phyloP scores from a whole-genome alignment of 305 asterid species.

The Fraxinus velutina region DNA sequence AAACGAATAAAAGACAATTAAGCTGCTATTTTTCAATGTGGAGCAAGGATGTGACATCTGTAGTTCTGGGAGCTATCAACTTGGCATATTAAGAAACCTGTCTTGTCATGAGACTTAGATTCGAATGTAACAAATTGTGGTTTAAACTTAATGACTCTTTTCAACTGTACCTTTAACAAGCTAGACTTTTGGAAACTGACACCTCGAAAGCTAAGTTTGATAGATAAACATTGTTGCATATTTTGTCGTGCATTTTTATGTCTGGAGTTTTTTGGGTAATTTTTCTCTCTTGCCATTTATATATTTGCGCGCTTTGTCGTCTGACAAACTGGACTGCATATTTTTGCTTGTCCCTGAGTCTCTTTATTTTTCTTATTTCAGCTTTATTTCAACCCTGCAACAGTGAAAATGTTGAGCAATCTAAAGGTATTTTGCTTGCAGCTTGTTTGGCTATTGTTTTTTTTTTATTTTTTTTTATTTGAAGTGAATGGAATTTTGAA shows the following conservation, averaged over 20 bases:
- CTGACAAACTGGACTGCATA: constrained; percentile 18
- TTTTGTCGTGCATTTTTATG: not conserved
- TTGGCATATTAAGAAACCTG: not conserved
- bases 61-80: not conserved
- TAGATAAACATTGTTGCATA: not conserved
- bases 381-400: constrained; percentile 96
- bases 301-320: not conserved
- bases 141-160: not conserved
- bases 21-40: not conserved
- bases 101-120: not conserved
- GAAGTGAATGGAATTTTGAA: constrained; percentile 13
- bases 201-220: not conserved
- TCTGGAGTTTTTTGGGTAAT: not conserved
- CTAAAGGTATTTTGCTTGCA: constrained; percentile 62
- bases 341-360: constrained; percentile 9
- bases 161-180: not conserved
- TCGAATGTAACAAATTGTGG: not conserved
- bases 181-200: not conserved
- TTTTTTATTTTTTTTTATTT: not conserved
- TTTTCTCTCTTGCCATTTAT: constrained; percentile 6
- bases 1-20: not conserved
- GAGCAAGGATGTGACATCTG: not conserved
- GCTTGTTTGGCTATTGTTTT: constrained; percentile 12
- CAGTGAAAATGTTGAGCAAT: constrained; percentile 99
- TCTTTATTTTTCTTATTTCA: constrained; percentile 30